Base-by-base conservation (phyloP, 2,329 filamentous ascomycete genomes). In the Allantophomopsis cytisporea region DNA sequence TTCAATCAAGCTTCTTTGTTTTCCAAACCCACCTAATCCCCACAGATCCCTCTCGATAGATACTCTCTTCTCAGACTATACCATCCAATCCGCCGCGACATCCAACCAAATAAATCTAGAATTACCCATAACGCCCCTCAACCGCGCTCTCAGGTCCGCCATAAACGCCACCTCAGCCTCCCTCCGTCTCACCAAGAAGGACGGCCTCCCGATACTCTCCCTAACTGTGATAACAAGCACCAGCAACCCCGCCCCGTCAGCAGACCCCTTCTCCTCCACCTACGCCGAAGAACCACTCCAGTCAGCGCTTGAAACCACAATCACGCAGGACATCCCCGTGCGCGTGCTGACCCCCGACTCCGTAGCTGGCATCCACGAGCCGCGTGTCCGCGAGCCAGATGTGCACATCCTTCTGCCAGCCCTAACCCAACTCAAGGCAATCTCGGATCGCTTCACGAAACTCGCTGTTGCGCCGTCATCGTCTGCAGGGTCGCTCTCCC, bases 271-370 rank as follows among this genome's bases (percentile, higher is more conserved):
- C 37, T 62, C 65, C 41, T 57, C 56, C 38, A 58, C 64, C 21
- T 71, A 69, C 49, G 57, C 62, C 42, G 62, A 73, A 39, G 57
- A 63, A 46, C 53, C 51, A 20, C 60, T 78, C 17, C 74, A 71
- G 57, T 75, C 65, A 47, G 84, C 89, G 53, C 80, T 86, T 50
- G 88, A 95, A 58, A 94, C 91, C 45, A 72, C 93, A 50, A 83
- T 98, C 53, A 94, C 87, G 1, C 91, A 98, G 55, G 87, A 96
- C 60, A 83, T 98, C 31, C 91, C 91, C n/a, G 82, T 96, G 34
- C 80, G 88, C 14, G 87, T 98, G 2, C 72, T 98, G 8, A 78
- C 84, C 42, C 79, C 84, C 2, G 76, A 82, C 39, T 81, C 76
- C 0, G 86, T 96, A n/a, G 83, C 91, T 53, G 83, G 79, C n/a